These are phyloP conservation scores for Oryza rufipogon DNA, from an alignment of 176 grass and related monocot genomes.

Conservation along the genomic window DNA sequence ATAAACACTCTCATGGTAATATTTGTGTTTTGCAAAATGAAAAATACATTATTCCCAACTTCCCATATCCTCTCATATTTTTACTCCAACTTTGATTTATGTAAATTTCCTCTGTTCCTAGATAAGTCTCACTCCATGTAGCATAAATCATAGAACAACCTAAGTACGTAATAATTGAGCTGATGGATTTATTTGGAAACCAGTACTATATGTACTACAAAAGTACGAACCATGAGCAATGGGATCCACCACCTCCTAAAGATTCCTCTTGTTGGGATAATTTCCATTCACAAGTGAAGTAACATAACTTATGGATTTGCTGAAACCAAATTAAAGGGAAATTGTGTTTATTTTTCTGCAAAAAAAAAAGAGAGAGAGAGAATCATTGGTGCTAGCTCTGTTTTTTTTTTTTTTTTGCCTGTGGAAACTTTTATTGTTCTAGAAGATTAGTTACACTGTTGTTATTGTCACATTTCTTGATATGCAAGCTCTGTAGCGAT, in stretches of 20 bases:
- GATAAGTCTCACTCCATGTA: too few relatives aligned
- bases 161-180: constrained; percentile 18
- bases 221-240: constrained; percentile 14
- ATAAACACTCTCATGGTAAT: too few relatives aligned
- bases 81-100: background rate
- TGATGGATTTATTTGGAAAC: constrained; percentile 23
- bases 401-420: background rate
- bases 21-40: too few relatives aligned
- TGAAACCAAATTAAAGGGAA: background rate
- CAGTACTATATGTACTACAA: background rate
- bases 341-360: background rate
- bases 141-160: background rate
- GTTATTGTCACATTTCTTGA: constrained; percentile 2
- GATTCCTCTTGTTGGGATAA: constrained; percentile 45
- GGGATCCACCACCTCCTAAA: constrained; percentile 56
- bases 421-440: background rate
- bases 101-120: background rate
- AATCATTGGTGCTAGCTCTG: background rate
- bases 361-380: background rate
- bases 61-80: too few relatives aligned
- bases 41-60: too few relatives aligned
- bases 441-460: background rate
- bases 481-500: background rate
- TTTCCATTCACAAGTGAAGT: constrained; percentile 9
- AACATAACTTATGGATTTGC: background rate